phyloP scores from a whole-genome alignment of 768 basidiomycete species.

The Termitomyces eurrhizus region DNA sequence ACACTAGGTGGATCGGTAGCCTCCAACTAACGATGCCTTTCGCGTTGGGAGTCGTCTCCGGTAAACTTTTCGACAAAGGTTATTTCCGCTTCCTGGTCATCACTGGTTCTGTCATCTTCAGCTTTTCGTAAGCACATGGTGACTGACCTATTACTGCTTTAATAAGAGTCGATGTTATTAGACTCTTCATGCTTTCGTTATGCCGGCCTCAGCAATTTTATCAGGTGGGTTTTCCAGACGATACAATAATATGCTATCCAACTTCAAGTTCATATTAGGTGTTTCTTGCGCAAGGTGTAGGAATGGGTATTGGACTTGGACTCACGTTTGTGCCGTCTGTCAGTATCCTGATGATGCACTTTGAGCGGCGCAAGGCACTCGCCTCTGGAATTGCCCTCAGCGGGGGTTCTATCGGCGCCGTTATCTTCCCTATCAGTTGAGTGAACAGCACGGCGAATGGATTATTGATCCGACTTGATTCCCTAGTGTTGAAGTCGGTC shows the following conservation, averaged over 20 bases:
- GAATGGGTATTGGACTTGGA: conserved; percentile 34
- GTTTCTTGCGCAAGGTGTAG: conserved; percentile 20
- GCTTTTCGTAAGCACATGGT: conserved; percentile 13
- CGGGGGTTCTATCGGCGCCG: conserved; percentile 22
- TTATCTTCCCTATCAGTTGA: conserved; percentile 29
- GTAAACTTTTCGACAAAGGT: conserved; percentile 19
- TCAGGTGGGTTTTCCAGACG: conserved; percentile 10
- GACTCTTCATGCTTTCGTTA: conserved; percentile 35
- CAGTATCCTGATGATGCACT: conserved; percentile 41
- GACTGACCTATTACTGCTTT: not conserved
- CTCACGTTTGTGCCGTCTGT: conserved; percentile 36
- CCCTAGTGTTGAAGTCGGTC: conserved; percentile 19
- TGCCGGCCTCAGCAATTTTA: conserved; percentile 32
- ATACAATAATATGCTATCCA: not conserved
- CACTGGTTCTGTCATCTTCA: conserved; percentile 15
- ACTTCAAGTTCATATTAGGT: conserved; percentile 7
- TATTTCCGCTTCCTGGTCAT: conserved; percentile 12
- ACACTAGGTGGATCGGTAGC: conserved; percentile 21
- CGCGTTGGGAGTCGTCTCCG: conserved; percentile 14
- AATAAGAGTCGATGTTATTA: not conserved
- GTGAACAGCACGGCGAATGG: not conserved
- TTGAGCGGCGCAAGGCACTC: conserved; percentile 31
- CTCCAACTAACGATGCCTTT: conserved; percentile 22
- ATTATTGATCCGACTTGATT: not conserved
- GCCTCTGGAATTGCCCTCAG: conserved; percentile 31